Evolutionary conservation across 169 alveolate species (phyloP), one percentile per base, ranked within the genome.

Genomic region (Cryptosporidium andersoni): DNA sequence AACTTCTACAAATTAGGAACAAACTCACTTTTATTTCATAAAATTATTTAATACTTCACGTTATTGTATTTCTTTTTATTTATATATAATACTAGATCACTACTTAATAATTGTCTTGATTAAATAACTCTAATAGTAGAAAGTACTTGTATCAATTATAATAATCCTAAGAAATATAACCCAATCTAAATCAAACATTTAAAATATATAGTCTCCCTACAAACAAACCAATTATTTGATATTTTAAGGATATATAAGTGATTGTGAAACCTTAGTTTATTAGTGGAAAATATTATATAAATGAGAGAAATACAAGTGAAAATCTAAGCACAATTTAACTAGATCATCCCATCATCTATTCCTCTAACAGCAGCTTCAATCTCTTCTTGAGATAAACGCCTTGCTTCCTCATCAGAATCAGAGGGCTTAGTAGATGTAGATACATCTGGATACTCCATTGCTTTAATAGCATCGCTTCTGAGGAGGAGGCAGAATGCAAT

Each of bases 401-500:
- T 74, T n/a, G 85, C 56, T 37, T 74, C 85, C 36, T 74, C 68
- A 42, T 74, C 85, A 1, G 45, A 66, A 9, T 42, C n/a, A 47
- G 43, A 25, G 12, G 55, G 66, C 4, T 47, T 62, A n/a, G 45
- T 49, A 14, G 43, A 25, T 5, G 55, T 49, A 37, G 14, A n/a
- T 52, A 16, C 51, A 55, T 56, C 67, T 8, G 80, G 88, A 42
- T 63, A 65, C 6, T 67, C 85, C 80, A 58, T 64, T 51, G 81
- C 97, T 91, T 94, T 96, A 43, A 95, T 91, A 37, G 98, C 95
- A 81, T 96, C 97, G 40, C 95, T 91, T 89, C 95, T 95, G 34
- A 96, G 91, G 65, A 94, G 95, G 81, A 95, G 95, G 90, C 98
- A 94, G 91, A 95, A 96, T 62, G 94, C 91, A 64, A 96, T 95